Conservation (phyloP, 106 monocot species). For the Vanilla planifolia region DNA sequence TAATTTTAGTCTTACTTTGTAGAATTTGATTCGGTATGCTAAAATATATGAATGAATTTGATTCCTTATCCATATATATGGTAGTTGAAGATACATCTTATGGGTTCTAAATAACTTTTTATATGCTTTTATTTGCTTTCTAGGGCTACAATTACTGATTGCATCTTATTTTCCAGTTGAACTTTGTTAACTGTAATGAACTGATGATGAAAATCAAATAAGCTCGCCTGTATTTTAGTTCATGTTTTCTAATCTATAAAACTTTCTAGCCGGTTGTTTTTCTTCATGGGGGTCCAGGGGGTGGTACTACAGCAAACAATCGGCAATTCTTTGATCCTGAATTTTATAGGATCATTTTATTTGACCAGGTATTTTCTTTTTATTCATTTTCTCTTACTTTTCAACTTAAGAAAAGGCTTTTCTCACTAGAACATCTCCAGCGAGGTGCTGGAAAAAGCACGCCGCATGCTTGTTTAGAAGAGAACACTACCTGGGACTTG, state of each 20-base stretch:
- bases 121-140: background rate
- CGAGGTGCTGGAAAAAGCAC: conserved; percentile 96
- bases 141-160: background rate
- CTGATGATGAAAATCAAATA: too few species aligned
- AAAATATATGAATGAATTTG: too few species aligned
- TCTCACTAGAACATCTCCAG: conserved; percentile 28
- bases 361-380: conserved; percentile 70
- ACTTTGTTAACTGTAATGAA: too few species aligned
- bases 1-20: too few species aligned
- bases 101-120: too few species aligned
- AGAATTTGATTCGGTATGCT: too few species aligned
- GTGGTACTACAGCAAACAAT: conserved; percentile 75
- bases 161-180: background rate
- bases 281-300: conserved; percentile 98
- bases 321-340: conserved; percentile 90
- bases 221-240: too few species aligned
- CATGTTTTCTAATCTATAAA: background rate
- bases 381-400: background rate
- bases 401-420: background rate
- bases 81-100: too few species aligned
- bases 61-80: too few species aligned
- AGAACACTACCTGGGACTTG: conserved; percentile 98
- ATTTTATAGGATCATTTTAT: conserved; percentile 91
- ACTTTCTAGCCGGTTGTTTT: conserved; percentile 81
- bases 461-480: conserved; percentile 95